These are phyloP conservation scores for Pholiota molesta DNA, from an alignment of 768 basidiomycete species.

Conservation along the genomic window DNA sequence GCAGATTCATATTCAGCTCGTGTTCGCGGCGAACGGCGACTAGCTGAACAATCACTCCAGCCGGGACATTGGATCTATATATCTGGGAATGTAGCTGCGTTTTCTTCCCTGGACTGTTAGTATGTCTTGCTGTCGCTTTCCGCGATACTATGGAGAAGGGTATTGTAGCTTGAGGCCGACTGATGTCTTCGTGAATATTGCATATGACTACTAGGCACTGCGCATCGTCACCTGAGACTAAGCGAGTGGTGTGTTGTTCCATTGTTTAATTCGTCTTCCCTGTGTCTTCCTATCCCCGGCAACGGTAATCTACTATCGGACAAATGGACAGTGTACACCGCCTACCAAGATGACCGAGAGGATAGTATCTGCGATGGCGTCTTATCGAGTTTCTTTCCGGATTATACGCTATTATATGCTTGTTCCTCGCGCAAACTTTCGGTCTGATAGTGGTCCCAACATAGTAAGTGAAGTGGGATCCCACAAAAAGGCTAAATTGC, in stretches of 20 bases:
- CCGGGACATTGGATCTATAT: not conserved
- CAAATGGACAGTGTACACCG: not conserved
- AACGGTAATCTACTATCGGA: constrained; percentile 5
- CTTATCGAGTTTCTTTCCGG: not conserved
- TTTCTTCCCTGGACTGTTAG: not conserved
- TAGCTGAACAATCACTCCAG: not conserved
- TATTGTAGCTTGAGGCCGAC: not conserved
- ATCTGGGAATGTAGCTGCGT: not conserved
- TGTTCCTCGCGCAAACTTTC: not conserved
- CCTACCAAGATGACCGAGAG: no score
- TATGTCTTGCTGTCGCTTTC: not conserved
- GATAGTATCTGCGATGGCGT: not conserved
- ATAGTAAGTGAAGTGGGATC: constrained; percentile 15
- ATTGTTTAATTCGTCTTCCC: not conserved
- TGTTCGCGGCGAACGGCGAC: not conserved
- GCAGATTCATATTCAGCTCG: constrained; percentile 23
- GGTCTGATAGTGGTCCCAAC: not conserved
- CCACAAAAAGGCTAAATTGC: constrained; percentile 27
- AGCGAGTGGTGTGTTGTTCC: constrained; percentile 2
- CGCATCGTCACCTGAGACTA: not conserved
- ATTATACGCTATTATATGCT: not conserved
- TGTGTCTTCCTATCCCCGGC: constrained; percentile 1
- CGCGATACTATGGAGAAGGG: not conserved
- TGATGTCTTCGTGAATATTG: not conserved
- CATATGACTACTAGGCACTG: constrained; percentile 1